These are phyloP conservation scores for Westerdykella sp. DNA, from an alignment of 2,329 filamentous ascomycete genomes.

Conservation along the genomic window DNA sequence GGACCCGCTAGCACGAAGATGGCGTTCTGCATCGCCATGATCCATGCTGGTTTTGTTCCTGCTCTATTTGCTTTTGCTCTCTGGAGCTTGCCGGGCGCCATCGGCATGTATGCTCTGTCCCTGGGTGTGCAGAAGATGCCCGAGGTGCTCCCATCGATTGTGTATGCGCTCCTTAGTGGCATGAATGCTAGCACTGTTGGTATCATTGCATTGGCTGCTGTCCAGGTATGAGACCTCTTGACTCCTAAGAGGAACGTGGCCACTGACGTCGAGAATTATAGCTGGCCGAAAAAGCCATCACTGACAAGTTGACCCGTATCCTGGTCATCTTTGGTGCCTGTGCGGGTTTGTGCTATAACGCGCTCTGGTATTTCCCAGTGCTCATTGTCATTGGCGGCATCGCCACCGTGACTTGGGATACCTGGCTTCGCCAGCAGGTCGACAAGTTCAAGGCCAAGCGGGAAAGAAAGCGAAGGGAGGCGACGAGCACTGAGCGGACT, in stretches of 20 bases:
- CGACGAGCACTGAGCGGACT: conserved; percentile 13
- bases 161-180: conserved; percentile 64
- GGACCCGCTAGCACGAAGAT: conserved; percentile 67
- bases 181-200: conserved; percentile 68
- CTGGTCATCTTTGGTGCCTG: conserved; percentile 58
- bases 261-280: conserved; percentile 26
- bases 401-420: conserved; percentile 52
- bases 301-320: conserved; percentile 56
- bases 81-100: conserved; percentile 64
- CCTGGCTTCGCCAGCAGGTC: conserved; percentile 43
- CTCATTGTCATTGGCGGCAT: conserved; percentile 54
- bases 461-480: conserved; percentile 10
- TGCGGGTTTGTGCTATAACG: conserved; percentile 63
- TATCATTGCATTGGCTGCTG: conserved; percentile 63
- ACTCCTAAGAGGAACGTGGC: not conserved
- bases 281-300: conserved; percentile 61
- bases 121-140: conserved; percentile 58
- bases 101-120: conserved; percentile 63
- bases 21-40: conserved; percentile 60
- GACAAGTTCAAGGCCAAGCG: conserved; percentile 23
- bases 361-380: conserved; percentile 68
- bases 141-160: conserved; percentile 53
- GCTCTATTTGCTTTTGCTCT: conserved; percentile 56
- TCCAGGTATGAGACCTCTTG: conserved; percentile 34
- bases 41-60: conserved; percentile 54